phyloP scores from a whole-genome alignment of 176 grass and related monocot genomes.

The Musa itinerans region DNA sequence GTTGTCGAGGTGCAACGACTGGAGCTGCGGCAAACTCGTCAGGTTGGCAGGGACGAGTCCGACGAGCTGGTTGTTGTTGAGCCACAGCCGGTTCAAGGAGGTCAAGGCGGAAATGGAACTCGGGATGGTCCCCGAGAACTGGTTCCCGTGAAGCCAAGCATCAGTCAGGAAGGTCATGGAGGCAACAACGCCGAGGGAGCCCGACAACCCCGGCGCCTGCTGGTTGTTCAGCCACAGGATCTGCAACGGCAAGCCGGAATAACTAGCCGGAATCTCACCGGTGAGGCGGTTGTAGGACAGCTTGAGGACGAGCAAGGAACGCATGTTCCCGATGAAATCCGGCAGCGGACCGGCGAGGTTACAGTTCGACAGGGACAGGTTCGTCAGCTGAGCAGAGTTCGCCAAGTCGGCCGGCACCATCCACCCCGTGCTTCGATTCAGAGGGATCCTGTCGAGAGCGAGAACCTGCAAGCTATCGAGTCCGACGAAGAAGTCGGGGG shows the following conservation, averaged over 20 bases:
- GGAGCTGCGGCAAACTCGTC: slow-evolving; percentile 28
- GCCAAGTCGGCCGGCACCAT: slow-evolving; percentile 23
- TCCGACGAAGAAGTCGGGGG: slow-evolving; percentile 53
- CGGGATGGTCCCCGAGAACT: slow-evolving; percentile 56
- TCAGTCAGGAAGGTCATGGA: slow-evolving; percentile 35
- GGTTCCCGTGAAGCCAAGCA: slow-evolving; percentile 74
- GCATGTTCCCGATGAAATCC: slow-evolving; percentile 32
- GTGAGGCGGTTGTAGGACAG: slow-evolving; percentile 74
- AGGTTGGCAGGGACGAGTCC: slow-evolving; percentile 44
- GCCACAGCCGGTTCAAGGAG: slow-evolving; percentile 24
- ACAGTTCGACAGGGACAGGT: slow-evolving; percentile 28
- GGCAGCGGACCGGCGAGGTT: slow-evolving; percentile 45
- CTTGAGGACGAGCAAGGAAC: slow-evolving; percentile 30
- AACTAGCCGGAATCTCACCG: slow-evolving; percentile 35
- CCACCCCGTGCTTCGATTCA: slow-evolving; percentile 48
- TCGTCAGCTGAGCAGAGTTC: slow-evolving; percentile 34
- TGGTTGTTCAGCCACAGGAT: slow-evolving; percentile 86
- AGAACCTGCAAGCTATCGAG: slow-evolving; percentile 32
- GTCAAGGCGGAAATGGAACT: slow-evolving; percentile 30
- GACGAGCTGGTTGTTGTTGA: slow-evolving; percentile 64
- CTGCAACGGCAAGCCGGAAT: slow-evolving; percentile 33
- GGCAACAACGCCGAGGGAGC: slow-evolving; percentile 39
- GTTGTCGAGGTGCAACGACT: slow-evolving; percentile 50
- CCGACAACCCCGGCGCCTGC: slow-evolving; percentile 36
- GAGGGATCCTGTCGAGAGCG: slow-evolving; percentile 39